Evolutionary conservation across 2,329 filamentous ascomycete genomes (phyloP).

Genomic region (Fonsecaea monophora): DNA sequence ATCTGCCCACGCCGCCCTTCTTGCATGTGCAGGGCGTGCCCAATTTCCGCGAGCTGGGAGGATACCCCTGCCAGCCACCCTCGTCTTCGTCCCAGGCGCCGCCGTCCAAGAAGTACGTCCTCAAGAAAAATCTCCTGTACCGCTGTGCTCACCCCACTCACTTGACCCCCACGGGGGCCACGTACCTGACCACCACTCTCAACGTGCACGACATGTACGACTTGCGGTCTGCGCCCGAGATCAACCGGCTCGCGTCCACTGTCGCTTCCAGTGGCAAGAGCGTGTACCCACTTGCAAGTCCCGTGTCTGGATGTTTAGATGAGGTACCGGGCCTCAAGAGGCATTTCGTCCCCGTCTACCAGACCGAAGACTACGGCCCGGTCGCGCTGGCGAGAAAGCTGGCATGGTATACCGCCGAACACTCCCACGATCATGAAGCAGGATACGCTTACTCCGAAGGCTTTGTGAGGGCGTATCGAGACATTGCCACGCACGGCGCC

Average conservation of each 20-base stretch:
- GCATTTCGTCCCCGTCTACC: conserved; percentile 71
- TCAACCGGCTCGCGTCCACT: conserved; percentile 31
- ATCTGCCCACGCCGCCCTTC: conserved; percentile 41
- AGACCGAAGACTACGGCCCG: conserved; percentile 64
- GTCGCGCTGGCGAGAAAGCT: conserved; percentile 68
- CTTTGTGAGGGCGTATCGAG: conserved; percentile 71
- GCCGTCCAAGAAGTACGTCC: conserved; percentile 27
- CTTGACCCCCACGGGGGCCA: conserved; percentile 62
- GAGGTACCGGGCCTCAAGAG: conserved; percentile 55
- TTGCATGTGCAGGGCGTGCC: conserved; percentile 61
- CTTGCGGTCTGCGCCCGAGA: conserved; percentile 63
- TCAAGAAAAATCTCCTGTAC: conserved; percentile 65
- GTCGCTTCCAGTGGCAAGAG: conserved; percentile 43
- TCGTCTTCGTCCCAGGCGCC: not conserved
- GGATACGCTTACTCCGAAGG: conserved; percentile 50
- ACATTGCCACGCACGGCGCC: conserved; percentile 68
- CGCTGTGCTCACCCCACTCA: conserved; percentile 71
- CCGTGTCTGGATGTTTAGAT: conserved; percentile 32
- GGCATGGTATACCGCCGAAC: conserved; percentile 61
- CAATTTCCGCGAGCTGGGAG: conserved; percentile 74
- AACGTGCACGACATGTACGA: conserved; percentile 73
- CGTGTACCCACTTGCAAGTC: conserved; percentile 38
- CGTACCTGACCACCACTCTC: conserved; percentile 58
- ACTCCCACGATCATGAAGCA: conserved; percentile 58
- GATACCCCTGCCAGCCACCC: conserved; percentile 50